Percentiles rank a stretch among this genome's conserved stretches.
Conservation (phyloP, 169 alveolate species). For the Plasmodium gaboni region DNA sequence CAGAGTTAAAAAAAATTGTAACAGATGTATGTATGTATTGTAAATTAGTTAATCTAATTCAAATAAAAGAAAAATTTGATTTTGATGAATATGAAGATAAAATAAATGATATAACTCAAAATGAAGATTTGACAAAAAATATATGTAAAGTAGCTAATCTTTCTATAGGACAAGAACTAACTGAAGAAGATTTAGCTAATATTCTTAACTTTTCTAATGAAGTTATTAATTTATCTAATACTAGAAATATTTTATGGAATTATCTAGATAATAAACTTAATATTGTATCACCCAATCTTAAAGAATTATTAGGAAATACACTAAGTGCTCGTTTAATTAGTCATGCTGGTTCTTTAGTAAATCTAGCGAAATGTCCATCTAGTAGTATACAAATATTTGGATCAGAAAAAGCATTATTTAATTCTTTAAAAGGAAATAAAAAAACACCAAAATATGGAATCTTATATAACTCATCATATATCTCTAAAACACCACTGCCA, state of each 20-base stretch:
- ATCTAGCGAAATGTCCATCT: slow-evolving; percentile 97
- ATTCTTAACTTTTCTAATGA: slow-evolving; percentile 94
- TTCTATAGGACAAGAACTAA: slow-evolving; percentile 97
- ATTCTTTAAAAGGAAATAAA: slow-evolving; percentile 97
- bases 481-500: slow-evolving; percentile 96
- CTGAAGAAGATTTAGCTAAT: slow-evolving; percentile 93
- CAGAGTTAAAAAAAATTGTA: slow-evolving; percentile 97
- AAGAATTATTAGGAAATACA: slow-evolving; percentile 96
- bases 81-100: slow-evolving; percentile 77
- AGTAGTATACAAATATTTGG: slow-evolving; percentile 97
- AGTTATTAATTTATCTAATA: slow-evolving; percentile 91
- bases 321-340: slow-evolving; percentile 97
- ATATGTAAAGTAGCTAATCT: slow-evolving; percentile 92
- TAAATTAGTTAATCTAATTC: slow-evolving; percentile 90
- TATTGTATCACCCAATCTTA: slow-evolving; percentile 98
- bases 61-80: slow-evolving; percentile 86
- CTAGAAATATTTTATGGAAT: slow-evolving; percentile 90
- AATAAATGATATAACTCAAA: slow-evolving; percentile 89
- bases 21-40: slow-evolving; percentile 95
- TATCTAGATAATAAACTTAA: slow-evolving; percentile 93
- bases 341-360: slow-evolving; percentile 97
- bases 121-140: slow-evolving; percentile 92
- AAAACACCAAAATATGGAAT: slow-evolving; percentile 99
- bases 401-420: slow-evolving; percentile 98
- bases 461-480: slow-evolving; percentile 96